A percentile compares a stretch with the other conserved stretches of the same genome.
These are phyloP conservation scores for Suillus lakei DNA, from an alignment of 768 basidiomycete genomes.

Conservation along the genomic window DNA sequence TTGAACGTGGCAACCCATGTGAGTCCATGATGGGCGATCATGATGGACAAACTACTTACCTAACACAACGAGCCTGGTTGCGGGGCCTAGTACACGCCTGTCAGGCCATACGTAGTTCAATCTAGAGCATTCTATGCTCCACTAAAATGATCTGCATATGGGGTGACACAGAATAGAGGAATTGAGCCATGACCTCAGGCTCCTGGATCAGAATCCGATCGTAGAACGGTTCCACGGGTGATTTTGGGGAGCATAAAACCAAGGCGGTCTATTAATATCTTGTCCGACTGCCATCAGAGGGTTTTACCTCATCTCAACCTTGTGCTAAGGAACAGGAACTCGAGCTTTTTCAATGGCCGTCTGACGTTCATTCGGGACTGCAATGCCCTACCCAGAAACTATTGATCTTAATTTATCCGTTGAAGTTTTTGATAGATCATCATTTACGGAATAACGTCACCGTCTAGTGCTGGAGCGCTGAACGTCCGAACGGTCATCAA, in stretches of 20 bases:
- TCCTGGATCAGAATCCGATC: neutral
- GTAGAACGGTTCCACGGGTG: neutral
- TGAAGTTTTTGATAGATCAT: neutral
- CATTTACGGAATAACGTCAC: neutral
- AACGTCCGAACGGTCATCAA: neutral
- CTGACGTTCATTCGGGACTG: neutral
- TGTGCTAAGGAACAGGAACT: neutral
- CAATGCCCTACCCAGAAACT: neutral
- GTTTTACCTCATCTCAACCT: neutral
- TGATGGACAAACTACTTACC: neutral
- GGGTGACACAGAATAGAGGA: neutral
- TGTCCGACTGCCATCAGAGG: neutral
- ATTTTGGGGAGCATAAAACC: neutral
- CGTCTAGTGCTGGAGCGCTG: neutral
- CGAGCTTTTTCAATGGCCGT: neutral
- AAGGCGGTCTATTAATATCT: too few relatives aligned
- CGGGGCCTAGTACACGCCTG: neutral
- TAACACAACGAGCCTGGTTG: neutral
- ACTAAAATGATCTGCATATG: neutral
- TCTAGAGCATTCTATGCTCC: neutral
- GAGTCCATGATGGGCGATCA: neutral
- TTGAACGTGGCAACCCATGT: neutral
- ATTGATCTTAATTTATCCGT: neutral
- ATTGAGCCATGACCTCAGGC: neutral
- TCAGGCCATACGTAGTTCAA: neutral